Evolutionary conservation across 768 basidiomycete species (phyloP), one percentile per base, ranked within the genome.

Genomic region (Dendrothele bispora): DNA sequence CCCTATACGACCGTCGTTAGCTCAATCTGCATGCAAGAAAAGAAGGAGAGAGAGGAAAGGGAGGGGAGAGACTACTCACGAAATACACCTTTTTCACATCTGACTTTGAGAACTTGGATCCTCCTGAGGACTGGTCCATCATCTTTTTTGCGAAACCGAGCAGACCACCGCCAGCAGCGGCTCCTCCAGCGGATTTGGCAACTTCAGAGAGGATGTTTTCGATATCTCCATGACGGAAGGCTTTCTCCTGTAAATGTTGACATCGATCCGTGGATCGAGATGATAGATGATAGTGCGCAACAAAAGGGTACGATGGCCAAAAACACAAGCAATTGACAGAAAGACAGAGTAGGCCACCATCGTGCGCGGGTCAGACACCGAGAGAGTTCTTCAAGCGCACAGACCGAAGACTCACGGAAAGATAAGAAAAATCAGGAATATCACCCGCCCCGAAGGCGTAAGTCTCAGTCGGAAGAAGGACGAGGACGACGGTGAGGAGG

Each of bases 221-320:
- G 40, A 88, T 87, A 58, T 89, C 87, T 12, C 86, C 84, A 70
- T 88, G 86, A 42, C 85, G 72, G 64, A 83, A 89, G 0, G 86
- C 86, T 62, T 84, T 87, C 62, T 81, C 80, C 43, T 45, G 22
- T n/a, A n/a, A n/a, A n/a, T 80, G 54, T 21, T 41, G 10, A 28
- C 18, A 20, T 32, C n/a, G n/a, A n/a, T n/a, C n/a, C n/a, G n/a
- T 17, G 30, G 30, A 32, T 32, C 30, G 20, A 39, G 15, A 28
- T 3, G 21, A 14, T 15, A 20, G 11, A 4, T 24, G 28, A n/a
- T 34, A 24, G 32, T 29, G n/a, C n/a, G n/a, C 20, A 12, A 34
- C 10, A 36, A 7, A 36, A 17, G n/a, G 27, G 7, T 14, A 36
- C n/a, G n/a, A n/a, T n/a, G n/a, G n/a, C n/a, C n/a, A n/a, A n/a